Evolutionary conservation across 2,329 filamentous ascomycete species (phyloP).

Genomic region (Rutstroemia sp.): DNA sequence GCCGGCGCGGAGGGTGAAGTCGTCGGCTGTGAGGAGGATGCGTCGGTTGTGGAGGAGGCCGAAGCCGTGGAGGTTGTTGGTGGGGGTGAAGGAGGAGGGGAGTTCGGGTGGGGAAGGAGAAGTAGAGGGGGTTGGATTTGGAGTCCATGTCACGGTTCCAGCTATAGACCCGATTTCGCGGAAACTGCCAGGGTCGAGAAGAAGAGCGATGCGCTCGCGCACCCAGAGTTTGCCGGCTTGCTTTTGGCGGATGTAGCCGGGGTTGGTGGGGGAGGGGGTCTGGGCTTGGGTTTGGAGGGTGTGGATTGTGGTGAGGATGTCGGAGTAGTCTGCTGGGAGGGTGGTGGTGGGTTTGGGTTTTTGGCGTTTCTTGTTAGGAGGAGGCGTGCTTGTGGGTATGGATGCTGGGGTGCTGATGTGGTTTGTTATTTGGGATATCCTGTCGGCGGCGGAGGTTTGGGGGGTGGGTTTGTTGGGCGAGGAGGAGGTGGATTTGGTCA

Average conservation of each 20-base stretch:
- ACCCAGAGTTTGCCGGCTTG: constrained; percentile 59
- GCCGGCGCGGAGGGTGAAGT: constrained; percentile 55
- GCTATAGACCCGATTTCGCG: constrained; percentile 53
- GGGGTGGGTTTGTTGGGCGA: constrained; percentile 7
- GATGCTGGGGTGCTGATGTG: constrained; percentile 16
- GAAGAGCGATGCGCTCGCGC: constrained; percentile 48
- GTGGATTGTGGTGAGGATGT: constrained; percentile 50
- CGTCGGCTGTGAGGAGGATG: constrained; percentile 55
- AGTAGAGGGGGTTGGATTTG: too few relatives aligned
- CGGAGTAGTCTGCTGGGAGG: constrained; percentile 53
- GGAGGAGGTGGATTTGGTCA: not conserved
- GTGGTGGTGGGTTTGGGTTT: constrained; percentile 30
- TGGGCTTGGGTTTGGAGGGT: constrained; percentile 44
- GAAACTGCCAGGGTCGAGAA: constrained; percentile 50
- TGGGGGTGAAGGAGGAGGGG: constrained; percentile 36
- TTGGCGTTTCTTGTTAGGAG: constrained; percentile 24
- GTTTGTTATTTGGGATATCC: constrained; percentile 26
- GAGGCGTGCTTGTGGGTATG: not conserved
- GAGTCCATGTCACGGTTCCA: constrained; percentile 49
- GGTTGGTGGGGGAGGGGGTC: constrained; percentile 44
- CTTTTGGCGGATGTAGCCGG: constrained; percentile 56
- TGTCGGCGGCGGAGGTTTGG: constrained; percentile 21
- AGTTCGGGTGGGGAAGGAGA: constrained; percentile 30
- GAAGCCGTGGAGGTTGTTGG: constrained; percentile 56
- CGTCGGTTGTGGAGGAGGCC: constrained; percentile 45